Base-by-base conservation (phyloP, 148 eudicot genomes). In the Arctostaphylos glauca region DNA sequence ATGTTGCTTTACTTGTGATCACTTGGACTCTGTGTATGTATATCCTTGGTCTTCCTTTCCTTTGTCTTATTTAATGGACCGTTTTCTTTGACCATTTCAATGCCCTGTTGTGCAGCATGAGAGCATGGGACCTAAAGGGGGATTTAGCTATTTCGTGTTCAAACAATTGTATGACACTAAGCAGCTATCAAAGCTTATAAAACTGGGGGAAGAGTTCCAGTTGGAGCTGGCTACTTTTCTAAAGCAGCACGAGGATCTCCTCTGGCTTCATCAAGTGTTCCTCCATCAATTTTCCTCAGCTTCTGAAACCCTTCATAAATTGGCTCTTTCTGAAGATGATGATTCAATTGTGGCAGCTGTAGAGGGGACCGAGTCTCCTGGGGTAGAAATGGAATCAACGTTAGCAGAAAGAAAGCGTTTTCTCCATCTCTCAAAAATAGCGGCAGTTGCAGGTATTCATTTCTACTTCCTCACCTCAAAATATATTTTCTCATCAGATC, bases 111-210 rank as follows among this genome's bases (percentile, higher is more conserved):
- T 86, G 91, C 93, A 96, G 99, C 89, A 85, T 84, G 93, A 94
- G 86, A 92, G 98, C 88, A 87, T 92, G 92, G 99, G 99, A 80
- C 94, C 98, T 54, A 96, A 87, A 87, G 97, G 97, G 77, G 99
- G 99, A 67, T 96, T 93, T 81, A 93, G 97, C 82, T 83, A 90
- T 88, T 96, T 89, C 82, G 99, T 94, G 47, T 94, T 96, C 83
- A 84, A 93, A 84, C 94, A 93, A 86, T 82, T 96, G 70, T 90
- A 94, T 83, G 88, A 86, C 86, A 85, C 86, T 81, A 89, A 84
- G 80, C 92, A 92, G 77, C 89, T 86, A 68, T 92, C 97, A 19
- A 93, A 92, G 87, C 99, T 96, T 78, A 72, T 96, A 84, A 91
- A 95, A 86, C 89, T 96, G 46, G 99, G 99, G 73, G 99, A 93